Conservation (phyloP, 2,329 filamentous ascomycete genomes). For the Cladosporium velox region DNA sequence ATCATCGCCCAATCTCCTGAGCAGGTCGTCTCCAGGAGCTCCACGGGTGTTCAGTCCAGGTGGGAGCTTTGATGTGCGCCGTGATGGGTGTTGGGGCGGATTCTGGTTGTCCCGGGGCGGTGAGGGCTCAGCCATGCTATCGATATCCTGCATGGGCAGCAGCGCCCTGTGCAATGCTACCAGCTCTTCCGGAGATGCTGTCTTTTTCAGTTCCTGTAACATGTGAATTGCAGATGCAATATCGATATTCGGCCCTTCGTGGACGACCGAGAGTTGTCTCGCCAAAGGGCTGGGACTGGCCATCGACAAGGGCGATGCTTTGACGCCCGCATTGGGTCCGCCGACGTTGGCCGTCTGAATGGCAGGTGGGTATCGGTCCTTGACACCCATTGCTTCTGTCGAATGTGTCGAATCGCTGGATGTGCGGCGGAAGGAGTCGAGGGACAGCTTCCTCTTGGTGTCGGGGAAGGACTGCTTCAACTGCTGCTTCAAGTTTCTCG, state of each 20-base stretch:
- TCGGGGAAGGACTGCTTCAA: constrained; percentile 26
- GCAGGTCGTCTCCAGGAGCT: constrained; percentile 32
- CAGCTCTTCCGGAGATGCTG: constrained; percentile 50
- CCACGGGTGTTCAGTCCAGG: constrained; percentile 32
- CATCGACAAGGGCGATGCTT: constrained; percentile 25
- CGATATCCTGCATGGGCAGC: constrained; percentile 31
- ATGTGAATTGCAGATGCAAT: constrained; percentile 48
- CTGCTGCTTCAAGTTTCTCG: constrained; percentile 26
- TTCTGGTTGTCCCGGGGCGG: not conserved
- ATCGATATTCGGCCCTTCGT: constrained; percentile 40
- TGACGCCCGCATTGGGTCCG: constrained; percentile 21
- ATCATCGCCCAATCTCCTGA: constrained; percentile 32
- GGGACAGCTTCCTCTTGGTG: constrained; percentile 20
- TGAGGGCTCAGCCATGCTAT: not conserved
- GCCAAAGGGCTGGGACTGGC: constrained; percentile 23
- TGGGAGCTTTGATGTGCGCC: constrained; percentile 24
- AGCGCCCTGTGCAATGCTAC: constrained; percentile 44
- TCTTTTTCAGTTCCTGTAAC: constrained; percentile 51
- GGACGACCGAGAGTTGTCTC: constrained; percentile 33
- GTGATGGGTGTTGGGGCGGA: constrained; percentile 11
- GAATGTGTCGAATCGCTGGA: constrained; percentile 13
- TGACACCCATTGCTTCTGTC: constrained; percentile 21
- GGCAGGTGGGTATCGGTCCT: constrained; percentile 18
- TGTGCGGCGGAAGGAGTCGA: constrained; percentile 12
- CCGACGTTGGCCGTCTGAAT: constrained; percentile 19